These are phyloP conservation scores for Trametes cubensis DNA, from an alignment of 768 basidiomycete genomes.

Conservation along the genomic window DNA sequence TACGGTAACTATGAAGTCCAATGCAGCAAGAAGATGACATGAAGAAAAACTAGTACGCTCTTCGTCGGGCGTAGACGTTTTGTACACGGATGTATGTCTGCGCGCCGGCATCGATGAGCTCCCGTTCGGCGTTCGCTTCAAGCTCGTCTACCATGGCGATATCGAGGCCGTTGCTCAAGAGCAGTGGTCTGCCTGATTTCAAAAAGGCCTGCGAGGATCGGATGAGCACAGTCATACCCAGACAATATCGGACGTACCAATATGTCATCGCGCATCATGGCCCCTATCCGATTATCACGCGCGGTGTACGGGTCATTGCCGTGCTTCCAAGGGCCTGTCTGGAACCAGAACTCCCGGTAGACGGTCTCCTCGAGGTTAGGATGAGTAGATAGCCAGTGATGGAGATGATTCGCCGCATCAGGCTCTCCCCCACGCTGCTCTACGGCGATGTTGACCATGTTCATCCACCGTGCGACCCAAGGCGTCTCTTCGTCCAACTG, in stretches of 20 bases:
- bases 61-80: constrained; percentile 63
- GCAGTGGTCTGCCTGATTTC: constrained; percentile 64
- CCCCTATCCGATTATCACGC: constrained; percentile 41
- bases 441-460: constrained; percentile 55
- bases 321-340: constrained; percentile 53
- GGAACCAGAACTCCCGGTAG: constrained; percentile 63
- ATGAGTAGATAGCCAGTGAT: constrained; percentile 57
- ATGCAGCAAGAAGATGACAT: not conserved
- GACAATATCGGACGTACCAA: constrained; percentile 39
- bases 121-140: constrained; percentile 51
- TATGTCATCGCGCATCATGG: constrained; percentile 60
- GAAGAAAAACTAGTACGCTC: constrained; percentile 10
- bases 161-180: constrained; percentile 64
- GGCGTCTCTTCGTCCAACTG: constrained; percentile 43
- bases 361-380: constrained; percentile 61
- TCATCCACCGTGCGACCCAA: constrained; percentile 67
- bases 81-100: constrained; percentile 59
- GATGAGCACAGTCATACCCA: not conserved
- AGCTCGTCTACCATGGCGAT: constrained; percentile 56
- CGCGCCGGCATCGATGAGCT: constrained; percentile 50
- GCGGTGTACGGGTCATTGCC: constrained; percentile 41
- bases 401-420: constrained; percentile 60
- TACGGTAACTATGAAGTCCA: not conserved
- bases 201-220: constrained; percentile 56
- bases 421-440: constrained; percentile 59